Percentiles rank a stretch among this genome's conserved stretches.
Evolutionary conservation across 129 eudicot genomes (phyloP).

Genomic region (Heracleum sosnowskyi): DNA sequence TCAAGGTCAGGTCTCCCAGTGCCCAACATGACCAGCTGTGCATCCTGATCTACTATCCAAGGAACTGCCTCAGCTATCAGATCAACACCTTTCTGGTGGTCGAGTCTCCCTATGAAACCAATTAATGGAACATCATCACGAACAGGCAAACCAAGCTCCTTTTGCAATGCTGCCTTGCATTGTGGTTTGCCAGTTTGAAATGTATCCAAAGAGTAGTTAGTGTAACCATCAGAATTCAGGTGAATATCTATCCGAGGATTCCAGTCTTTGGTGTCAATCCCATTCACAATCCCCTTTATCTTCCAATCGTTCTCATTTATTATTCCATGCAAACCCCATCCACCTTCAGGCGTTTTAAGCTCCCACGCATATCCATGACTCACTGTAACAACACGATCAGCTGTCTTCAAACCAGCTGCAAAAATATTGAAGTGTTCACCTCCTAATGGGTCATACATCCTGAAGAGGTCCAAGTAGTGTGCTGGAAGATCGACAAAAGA

Average conservation of each 20-base stretch:
- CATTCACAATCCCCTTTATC: slow-evolving; percentile 75
- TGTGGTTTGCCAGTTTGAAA: slow-evolving; percentile 62
- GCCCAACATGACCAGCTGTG: slow-evolving; percentile 86
- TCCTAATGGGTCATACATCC: slow-evolving; percentile 75
- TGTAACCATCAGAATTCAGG: slow-evolving; percentile 74
- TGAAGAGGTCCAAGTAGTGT: slow-evolving; percentile 70
- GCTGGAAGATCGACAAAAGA: slow-evolving; percentile 73
- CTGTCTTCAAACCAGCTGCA: slow-evolving; percentile 82
- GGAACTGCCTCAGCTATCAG: slow-evolving; percentile 75
- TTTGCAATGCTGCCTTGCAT: slow-evolving; percentile 86
- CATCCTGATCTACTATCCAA: slow-evolving; percentile 89
- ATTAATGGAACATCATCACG: slow-evolving; percentile 60
- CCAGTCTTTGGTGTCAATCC: slow-evolving; percentile 88
- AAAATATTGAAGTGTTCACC: slow-evolving; percentile 94
- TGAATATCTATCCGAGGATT: slow-evolving; percentile 57
- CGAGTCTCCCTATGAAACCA: slow-evolving; percentile 90
- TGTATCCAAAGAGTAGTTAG: slow-evolving; percentile 67
- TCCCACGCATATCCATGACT: slow-evolving; percentile 96
- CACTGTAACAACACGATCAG: slow-evolving; percentile 87
- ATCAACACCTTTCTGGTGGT: slow-evolving; percentile 87
- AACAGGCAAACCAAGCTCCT: slow-evolving; percentile 74
- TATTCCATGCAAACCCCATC: slow-evolving; percentile 79
- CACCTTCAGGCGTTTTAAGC: slow-evolving; percentile 82
- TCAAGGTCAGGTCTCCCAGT: slow-evolving; percentile 80
- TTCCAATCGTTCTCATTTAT: slow-evolving; percentile 92